Percentiles rank a stretch among this genome's conserved stretches.
Conservation (phyloP, 2,329 filamentous ascomycete species). For the Aspergillus carbonarius region DNA sequence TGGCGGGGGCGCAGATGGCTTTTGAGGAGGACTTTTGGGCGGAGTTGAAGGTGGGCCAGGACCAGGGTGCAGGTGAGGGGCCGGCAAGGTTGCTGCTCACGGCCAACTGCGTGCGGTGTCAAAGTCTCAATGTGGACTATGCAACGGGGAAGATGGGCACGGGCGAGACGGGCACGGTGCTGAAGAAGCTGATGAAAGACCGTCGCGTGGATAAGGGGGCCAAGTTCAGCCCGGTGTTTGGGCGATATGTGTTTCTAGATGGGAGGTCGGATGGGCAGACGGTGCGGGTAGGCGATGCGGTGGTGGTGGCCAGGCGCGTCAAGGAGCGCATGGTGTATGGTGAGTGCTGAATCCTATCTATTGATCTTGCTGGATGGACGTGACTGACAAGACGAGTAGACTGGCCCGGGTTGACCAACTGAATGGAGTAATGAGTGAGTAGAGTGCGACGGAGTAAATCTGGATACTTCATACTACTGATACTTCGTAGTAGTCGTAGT, state of each 20-base stretch:
- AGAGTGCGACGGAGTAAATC: too few species aligned
- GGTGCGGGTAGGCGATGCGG: conserved; percentile 57
- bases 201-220: conserved; percentile 67
- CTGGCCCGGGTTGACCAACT: conserved; percentile 23
- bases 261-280: conserved; percentile 33
- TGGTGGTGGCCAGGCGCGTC: conserved; percentile 53
- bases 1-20: conserved; percentile 56
- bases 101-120: conserved; percentile 68
- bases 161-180: conserved; percentile 59
- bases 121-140: conserved; percentile 71
- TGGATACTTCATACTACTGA: neutral
- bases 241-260: conserved; percentile 66
- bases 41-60: conserved; percentile 33
- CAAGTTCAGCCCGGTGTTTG: conserved; percentile 70
- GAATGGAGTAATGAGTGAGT: neutral
- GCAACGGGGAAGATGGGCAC: conserved; percentile 58
- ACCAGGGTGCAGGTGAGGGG: conserved; percentile 36
- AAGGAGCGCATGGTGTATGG: conserved; percentile 55
- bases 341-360: conserved; percentile 37
- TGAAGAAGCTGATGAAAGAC: conserved; percentile 70
- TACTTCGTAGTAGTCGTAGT: too few species aligned
- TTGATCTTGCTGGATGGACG: neutral
- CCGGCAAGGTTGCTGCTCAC: conserved; percentile 56
- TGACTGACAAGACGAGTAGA: conserved; percentile 8
- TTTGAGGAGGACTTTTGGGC: conserved; percentile 75